A percentile compares a stretch with the other conserved stretches of the same genome.
Evolutionary conservation across 164 flowering plant species (phyloP).

Genomic region (Annona cherimola): DNA sequence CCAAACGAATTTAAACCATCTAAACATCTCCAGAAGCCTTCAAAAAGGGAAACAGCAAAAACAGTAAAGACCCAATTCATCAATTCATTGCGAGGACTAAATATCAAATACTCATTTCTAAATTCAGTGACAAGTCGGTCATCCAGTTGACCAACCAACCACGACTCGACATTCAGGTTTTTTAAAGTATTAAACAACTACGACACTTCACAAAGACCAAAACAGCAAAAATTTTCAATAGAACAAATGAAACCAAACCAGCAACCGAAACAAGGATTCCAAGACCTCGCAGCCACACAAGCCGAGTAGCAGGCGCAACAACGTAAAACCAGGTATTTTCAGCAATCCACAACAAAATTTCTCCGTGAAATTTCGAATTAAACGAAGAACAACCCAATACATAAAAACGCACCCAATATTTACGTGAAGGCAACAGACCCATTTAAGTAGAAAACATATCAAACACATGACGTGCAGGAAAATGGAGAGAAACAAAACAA

Average conservation of each 20-base stretch:
- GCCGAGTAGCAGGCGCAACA: neutral
- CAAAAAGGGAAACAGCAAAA: neutral
- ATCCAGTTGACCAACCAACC: neutral
- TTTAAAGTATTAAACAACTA: neutral
- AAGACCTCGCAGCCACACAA: neutral
- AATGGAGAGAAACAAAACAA: neutral
- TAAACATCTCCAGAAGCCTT: neutral
- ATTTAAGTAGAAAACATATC: neutral
- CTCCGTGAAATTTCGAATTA: neutral
- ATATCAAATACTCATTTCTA: too few relatives aligned
- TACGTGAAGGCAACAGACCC: neutral
- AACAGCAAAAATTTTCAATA: neutral
- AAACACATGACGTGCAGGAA: neutral
- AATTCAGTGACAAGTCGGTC: neutral
- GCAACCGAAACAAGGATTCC: neutral
- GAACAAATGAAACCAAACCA: neutral
- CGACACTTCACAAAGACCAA: neutral
- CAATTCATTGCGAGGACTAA: neutral
- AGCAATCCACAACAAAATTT: neutral
- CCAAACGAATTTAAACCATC: neutral
- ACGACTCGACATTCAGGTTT: neutral
- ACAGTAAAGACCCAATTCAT: neutral
- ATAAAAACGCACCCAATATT: neutral
- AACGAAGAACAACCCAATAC: neutral
- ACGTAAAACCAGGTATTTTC: neutral